Percentiles rank a stretch among this genome's conserved stretches.
These are phyloP conservation scores for Teunomyces lycoperdinae DNA, from an alignment of 805 yeast genomes.

Conservation along the genomic window DNA sequence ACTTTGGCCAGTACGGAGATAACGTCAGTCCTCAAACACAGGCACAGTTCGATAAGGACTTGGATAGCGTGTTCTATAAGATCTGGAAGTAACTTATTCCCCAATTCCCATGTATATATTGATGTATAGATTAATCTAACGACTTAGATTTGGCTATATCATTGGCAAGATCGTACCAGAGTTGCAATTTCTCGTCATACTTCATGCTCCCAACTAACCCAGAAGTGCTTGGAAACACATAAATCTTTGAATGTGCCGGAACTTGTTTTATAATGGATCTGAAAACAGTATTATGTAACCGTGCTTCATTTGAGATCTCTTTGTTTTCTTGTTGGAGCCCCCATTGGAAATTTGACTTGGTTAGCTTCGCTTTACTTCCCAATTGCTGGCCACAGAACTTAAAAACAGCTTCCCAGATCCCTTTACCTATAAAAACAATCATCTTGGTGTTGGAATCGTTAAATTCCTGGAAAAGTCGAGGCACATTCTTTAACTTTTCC, in stretches of 20 bases:
- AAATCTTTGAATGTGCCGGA: slow-evolving; percentile 28
- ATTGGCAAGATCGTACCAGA: slow-evolving; percentile 46
- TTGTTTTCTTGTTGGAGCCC: slow-evolving; percentile 37
- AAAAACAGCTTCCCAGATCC: slow-evolving; percentile 65
- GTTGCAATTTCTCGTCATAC: slow-evolving; percentile 39
- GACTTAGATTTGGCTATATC: slow-evolving; percentile 11
- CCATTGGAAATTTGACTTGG: slow-evolving; percentile 45
- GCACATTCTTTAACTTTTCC: slow-evolving; percentile 59
- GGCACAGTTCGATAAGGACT: slow-evolving; percentile 25
- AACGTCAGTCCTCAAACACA: slow-evolving; percentile 23
- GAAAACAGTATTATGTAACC: slow-evolving; percentile 14
- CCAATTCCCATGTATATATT: background rate
- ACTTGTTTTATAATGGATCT: slow-evolving; percentile 13
- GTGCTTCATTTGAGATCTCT: background rate
- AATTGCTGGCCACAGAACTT: slow-evolving; percentile 25
- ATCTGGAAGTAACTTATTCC: slow-evolving; percentile 25
- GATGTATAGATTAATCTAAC: too few relatives aligned
- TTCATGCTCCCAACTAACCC: slow-evolving; percentile 60
- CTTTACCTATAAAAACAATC: slow-evolving; percentile 67
- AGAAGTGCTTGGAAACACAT: slow-evolving; percentile 71
- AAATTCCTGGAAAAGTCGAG: slow-evolving; percentile 47
- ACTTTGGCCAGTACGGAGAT: slow-evolving; percentile 39
- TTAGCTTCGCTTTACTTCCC: slow-evolving; percentile 23
- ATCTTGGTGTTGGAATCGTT: slow-evolving; percentile 33
- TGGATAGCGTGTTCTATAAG: slow-evolving; percentile 28